phyloP scores from a whole-genome alignment of 352 stramenopile genomes.

The Elongisporangium prolatum region DNA sequence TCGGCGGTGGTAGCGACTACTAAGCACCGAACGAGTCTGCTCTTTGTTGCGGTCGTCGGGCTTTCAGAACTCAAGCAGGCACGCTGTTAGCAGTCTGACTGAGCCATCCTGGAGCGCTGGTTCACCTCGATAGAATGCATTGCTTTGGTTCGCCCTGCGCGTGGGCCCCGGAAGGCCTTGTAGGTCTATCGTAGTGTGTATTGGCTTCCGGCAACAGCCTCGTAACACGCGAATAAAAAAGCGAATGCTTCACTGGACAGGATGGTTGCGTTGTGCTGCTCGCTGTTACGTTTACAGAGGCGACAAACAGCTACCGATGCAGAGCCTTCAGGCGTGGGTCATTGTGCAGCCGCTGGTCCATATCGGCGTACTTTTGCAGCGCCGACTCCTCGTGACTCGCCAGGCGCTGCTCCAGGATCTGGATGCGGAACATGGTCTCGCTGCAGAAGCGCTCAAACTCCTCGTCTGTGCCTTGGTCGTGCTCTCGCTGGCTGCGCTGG shows the following conservation, averaged over 20 bases:
- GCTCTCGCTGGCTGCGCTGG: conserved; percentile 89
- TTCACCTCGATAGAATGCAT: neutral
- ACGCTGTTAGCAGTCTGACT: neutral
- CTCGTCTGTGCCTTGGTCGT: conserved; percentile 89
- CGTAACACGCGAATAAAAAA: conserved; percentile 70
- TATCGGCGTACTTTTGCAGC: conserved; percentile 92
- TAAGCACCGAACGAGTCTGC: conserved; percentile 27
- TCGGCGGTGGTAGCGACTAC: conserved; percentile 84
- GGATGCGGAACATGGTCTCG: conserved; percentile 95
- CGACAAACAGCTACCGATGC: conserved; percentile 44
- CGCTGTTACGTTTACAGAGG: neutral
- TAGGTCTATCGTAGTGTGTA: conserved; percentile 35
- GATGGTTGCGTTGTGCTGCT: conserved; percentile 3
- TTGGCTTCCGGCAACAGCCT: conserved; percentile 14
- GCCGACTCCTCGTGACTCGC: conserved; percentile 90
- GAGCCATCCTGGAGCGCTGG: neutral
- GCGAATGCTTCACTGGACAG: conserved; percentile 59
- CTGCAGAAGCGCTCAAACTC: conserved; percentile 94
- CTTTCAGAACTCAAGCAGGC: neutral
- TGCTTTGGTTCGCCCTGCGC: conserved; percentile 3
- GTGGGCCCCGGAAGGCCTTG: conserved; percentile 5
- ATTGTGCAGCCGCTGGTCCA: conserved; percentile 89
- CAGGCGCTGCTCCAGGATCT: conserved; percentile 93
- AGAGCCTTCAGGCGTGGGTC: conserved; percentile 79
- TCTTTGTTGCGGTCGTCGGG: neutral